Base-by-base conservation (phyloP, 2,329 filamentous ascomycete species). In the Pestalotiopsis sp. region DNA sequence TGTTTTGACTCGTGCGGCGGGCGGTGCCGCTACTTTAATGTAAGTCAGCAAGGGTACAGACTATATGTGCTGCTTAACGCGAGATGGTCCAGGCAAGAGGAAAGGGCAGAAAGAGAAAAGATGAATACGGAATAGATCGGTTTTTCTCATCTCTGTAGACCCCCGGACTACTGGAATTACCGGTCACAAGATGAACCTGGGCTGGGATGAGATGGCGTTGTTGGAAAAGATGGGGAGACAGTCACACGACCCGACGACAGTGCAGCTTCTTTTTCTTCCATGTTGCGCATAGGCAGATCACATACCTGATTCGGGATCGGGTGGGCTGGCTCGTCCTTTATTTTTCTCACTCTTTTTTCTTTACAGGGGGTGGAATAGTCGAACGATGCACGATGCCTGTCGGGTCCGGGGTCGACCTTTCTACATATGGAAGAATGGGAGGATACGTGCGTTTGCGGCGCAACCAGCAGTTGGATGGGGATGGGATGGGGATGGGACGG, bases 181-280 rank as follows among this genome's bases (percentile, higher is more conserved):
- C 44, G 44, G 44, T 52, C 44, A 52, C 44, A 52, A n/a, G 44
- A 20, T 52, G 17, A 20, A 20, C 20, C 17, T 52, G 44, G 20
- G 17, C 20, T 17, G 44, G 44, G 44, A n/a, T n/a, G 17, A 52
- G 10, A 61, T 61, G 58, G 24, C 26, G 35, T 38, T 35, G 26
- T 22, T 58, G 55, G 55, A 13, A 26, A 61, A 26, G 56, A 58
- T 61, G 58, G 58, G 58, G 58, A 61, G 58, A 61, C 58, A 17
- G 58, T 61, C 58, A 61, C 58, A 61, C 58, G 58, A 61, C 58
- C 22, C 26, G 44, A 14, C 10, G 44, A 4, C n/a, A n/a, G 44
- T 52, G 3, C 14, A n/a, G n/a, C 44, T 52, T 7, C 44, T 52
- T 52, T n/a, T 52, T 20, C 44, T 52, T 35, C 30, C 30, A 35